phyloP scores from a whole-genome alignment of 1,284 basidiomycete species.

The Ceratobasidium sp. region DNA sequence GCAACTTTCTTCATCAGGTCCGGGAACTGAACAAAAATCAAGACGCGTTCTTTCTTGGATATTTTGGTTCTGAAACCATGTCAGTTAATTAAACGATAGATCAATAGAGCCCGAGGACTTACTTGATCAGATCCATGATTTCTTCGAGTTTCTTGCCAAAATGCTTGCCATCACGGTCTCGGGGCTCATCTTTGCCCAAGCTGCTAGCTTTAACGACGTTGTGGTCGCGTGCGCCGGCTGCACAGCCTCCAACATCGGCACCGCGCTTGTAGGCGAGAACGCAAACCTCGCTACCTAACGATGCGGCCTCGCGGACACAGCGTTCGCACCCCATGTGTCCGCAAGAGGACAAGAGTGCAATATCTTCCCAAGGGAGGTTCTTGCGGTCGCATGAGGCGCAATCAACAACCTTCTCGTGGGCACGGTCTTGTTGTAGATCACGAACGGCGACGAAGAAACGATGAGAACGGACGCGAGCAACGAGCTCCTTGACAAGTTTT shows the following conservation, averaged over 20 bases:
- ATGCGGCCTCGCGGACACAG: slow-evolving; percentile 80
- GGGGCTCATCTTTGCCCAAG: slow-evolving; percentile 84
- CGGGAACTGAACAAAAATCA: slow-evolving; percentile 95
- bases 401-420: slow-evolving; percentile 65
- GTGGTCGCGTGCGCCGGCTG: slow-evolving; percentile 76
- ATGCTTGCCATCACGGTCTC: slow-evolving; percentile 80
- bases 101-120: slow-evolving; percentile 55
- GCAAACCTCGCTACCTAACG: slow-evolving; percentile 77
- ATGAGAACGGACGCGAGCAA: slow-evolving; percentile 87
- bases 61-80: slow-evolving; percentile 69
- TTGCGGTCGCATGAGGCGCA: slow-evolving; percentile 74
- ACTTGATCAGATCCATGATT: slow-evolving; percentile 87
- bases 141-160: slow-evolving; percentile 92
- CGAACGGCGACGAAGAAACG: slow-evolving; percentile 93
- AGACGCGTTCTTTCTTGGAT: slow-evolving; percentile 82
- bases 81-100: not conserved
- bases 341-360: slow-evolving; percentile 90
- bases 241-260: slow-evolving; percentile 72
- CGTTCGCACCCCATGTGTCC: slow-evolving; percentile 86
- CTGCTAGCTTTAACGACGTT: slow-evolving; percentile 88
- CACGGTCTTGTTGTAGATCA: slow-evolving; percentile 82
- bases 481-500: slow-evolving; percentile 86
- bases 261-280: slow-evolving; percentile 67
- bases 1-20: slow-evolving; percentile 93
- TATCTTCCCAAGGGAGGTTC: slow-evolving; percentile 73